phyloP scores from a whole-genome alignment of 2,329 filamentous ascomycete species.

The Sporothrix mexicana region DNA sequence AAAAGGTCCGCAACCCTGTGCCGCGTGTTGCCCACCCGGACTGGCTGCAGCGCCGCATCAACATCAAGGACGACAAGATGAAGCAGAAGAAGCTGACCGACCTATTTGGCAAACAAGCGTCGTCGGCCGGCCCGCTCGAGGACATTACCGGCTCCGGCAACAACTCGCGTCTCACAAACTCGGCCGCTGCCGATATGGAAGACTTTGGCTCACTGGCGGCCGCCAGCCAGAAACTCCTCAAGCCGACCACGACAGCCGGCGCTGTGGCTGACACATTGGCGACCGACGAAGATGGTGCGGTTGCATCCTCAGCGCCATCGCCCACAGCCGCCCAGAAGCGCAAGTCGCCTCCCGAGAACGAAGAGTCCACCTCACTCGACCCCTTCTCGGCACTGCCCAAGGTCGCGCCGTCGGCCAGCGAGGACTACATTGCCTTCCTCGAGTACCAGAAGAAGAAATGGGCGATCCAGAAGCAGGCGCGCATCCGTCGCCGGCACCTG shows the following conservation, averaged over 20 bases:
- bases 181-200: constrained; percentile 68
- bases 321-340: constrained; percentile 65
- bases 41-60: constrained; percentile 92
- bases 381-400: constrained; percentile 83
- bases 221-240: constrained; percentile 61
- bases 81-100: constrained; percentile 99
- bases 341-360: constrained; percentile 71
- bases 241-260: constrained; percentile 64
- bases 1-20: constrained; percentile 93
- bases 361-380: constrained; percentile 61
- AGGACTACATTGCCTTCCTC: constrained; percentile 87
- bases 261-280: constrained; percentile 52
- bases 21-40: constrained; percentile 93
- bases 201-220: constrained; percentile 66
- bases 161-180: constrained; percentile 44
- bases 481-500: constrained; percentile 82
- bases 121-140: constrained; percentile 59
- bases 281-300: background rate
- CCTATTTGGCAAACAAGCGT: constrained; percentile 65
- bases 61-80: constrained; percentile 94
- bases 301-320: constrained; percentile 42
- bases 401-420: constrained; percentile 80
- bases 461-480: constrained; percentile 94
- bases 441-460: constrained; percentile 98
- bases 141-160: constrained; percentile 71